Conservation (phyloP, 2,329 filamentous ascomycete species). For the Penicillium sp. region DNA sequence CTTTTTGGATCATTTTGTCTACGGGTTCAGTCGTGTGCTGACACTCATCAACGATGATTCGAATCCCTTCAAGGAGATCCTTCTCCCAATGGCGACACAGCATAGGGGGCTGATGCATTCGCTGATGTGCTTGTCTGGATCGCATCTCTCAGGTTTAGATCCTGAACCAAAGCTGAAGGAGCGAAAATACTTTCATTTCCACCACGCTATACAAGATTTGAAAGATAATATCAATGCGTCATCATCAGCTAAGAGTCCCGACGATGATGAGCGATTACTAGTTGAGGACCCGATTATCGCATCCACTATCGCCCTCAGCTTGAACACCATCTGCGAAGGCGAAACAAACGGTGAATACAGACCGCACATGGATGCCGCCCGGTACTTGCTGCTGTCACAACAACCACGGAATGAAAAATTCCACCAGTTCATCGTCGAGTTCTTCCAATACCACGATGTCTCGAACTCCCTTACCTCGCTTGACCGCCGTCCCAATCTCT, state of each 20-base stretch:
- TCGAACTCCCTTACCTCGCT: conserved; percentile 58
- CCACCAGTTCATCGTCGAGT: conserved; percentile 68
- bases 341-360: conserved; percentile 68
- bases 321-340: conserved; percentile 61
- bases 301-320: conserved; percentile 58
- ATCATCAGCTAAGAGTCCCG: conserved; percentile 17
- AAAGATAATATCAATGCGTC: conserved; percentile 41
- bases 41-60: conserved; percentile 77
- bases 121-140: conserved; percentile 77
- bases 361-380: conserved; percentile 74
- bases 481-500: conserved; percentile 52
- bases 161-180: conserved; percentile 52
- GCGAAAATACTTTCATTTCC: conserved; percentile 56
- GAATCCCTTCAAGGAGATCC: conserved; percentile 81
- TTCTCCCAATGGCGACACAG: conserved; percentile 76
- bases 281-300: conserved; percentile 61
- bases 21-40: conserved; percentile 73
- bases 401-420: conserved; percentile 66
- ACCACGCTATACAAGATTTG: conserved; percentile 41
- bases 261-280: conserved; percentile 36
- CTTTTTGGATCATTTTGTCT: conserved; percentile 81
- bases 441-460: conserved; percentile 79
- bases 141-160: conserved; percentile 60
- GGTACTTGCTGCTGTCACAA: conserved; percentile 63
- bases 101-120: conserved; percentile 88